Base-by-base conservation (phyloP, 2,329 filamentous ascomycete genomes). In the Cladosporium sp. region DNA sequence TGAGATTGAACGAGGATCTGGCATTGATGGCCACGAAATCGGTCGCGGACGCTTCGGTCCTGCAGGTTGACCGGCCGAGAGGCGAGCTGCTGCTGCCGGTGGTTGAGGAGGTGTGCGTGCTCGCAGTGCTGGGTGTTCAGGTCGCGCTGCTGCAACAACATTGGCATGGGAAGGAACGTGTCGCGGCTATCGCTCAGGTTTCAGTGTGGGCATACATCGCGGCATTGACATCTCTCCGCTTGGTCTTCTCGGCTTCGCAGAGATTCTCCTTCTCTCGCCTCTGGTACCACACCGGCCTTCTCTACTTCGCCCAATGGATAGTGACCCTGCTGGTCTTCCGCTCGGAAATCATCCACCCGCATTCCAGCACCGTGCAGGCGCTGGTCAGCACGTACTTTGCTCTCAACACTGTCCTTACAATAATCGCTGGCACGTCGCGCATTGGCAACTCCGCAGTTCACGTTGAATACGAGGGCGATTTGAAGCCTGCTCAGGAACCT, bases 381-480 rank as follows among this genome's bases (percentile, higher is more conserved):
- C 74, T 96, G 41, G 77, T 82, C 56, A 83, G 89, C 55, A 70
- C 80, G 53, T 84, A 95, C 61, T 97, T 97, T 63, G 73, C 75
- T 1, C 73, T 97, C 53, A 82, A 80, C 5, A 85, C 86, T 0
- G 66, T 95, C 11, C 78, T 99, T 11, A 84, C 90, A 47, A 68
- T 80, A 40, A 84, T 96, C 65, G 83, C 89, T 38, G 70, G 95
- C 51, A 87, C 84, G 45, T 95, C 89, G 55, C 84, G 93, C 57
- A 93, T 90, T 71, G 93, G 93, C 39, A 97, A 97, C 69, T 93
- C 89, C 69, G 83, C 86, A 3, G 88, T 99, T 11, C 71, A 91
- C 40, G 68, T 97, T 62, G 89, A 96, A 68, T 91, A 91, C 75
- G 91, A 96, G 68, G 89, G 88, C 54, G 86, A 86, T 27, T 81